Percentiles rank a stretch among this genome's conserved stretches.
Conservation (phyloP, 2,329 filamentous ascomycete species). For the Cercospora sp. region DNA sequence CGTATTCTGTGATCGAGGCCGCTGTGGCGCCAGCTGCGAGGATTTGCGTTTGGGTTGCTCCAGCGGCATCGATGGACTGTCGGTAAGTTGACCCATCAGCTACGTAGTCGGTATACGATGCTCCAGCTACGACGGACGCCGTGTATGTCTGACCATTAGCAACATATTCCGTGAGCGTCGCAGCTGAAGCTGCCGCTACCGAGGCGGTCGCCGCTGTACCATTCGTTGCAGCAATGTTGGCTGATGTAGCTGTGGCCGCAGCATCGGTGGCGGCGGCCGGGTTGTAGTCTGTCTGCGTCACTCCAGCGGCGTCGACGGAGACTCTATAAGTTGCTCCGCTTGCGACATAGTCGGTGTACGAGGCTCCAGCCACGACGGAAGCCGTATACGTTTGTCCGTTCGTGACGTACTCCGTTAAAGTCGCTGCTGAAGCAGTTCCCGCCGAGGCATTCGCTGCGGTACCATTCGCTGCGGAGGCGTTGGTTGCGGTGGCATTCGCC, state of each 20-base stretch:
- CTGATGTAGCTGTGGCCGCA: neutral
- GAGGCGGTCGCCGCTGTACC: neutral
- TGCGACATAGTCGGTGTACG: neutral
- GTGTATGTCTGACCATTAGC: neutral
- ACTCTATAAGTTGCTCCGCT: neutral
- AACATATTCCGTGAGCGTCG: neutral
- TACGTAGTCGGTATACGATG: neutral
- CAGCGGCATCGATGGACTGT: neutral
- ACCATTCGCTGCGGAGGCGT: neutral
- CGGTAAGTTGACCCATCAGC: neutral
- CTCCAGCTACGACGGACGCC: neutral
- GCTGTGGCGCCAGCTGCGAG: neutral
- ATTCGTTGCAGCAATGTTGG: neutral
- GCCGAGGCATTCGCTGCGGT: neutral
- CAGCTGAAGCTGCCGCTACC: neutral
- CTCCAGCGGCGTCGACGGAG: neutral
- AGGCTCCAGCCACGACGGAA: neutral
- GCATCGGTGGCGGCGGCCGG: neutral
- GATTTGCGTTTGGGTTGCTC: neutral
- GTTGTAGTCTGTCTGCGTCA: neutral
- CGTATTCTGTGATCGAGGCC: neutral
- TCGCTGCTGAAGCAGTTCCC: neutral
- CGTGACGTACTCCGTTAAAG: neutral
- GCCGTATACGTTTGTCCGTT: neutral
- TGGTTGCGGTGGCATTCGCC: neutral